Evolutionary conservation across 805 yeast species (phyloP), one percentile per base, ranked within the genome.

Genomic region (Zygosaccharomyces pseudorouxii): DNA sequence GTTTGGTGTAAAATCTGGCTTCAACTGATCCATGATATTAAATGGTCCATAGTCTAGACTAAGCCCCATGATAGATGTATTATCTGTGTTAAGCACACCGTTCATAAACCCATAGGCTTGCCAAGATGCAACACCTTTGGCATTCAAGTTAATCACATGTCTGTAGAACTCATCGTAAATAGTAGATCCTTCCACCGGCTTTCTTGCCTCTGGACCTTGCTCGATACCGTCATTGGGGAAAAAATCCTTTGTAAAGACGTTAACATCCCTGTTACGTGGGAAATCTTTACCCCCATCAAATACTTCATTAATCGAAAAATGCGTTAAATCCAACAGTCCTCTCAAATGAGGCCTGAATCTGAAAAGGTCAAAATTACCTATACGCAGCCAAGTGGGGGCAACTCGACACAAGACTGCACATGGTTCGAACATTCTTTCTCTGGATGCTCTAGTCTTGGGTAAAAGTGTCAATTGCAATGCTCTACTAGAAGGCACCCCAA

Each of bases 41-140:
- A 87, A 93, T 0, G 99, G 98, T 2, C 98, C 99, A 66, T 84
- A 93, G 67, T 92, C 99, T 67, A 93, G 78, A 0, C 96, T 79
- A 9, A 89, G 71, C 0, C 99, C 99, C 38, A 84, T 60, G n/a
- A 92, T 75, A 0, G 96, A 87, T 0, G 97, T 88, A 62, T 92
- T 92, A 62, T 92, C 99, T 0, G 98, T 90, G 64, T 92, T 92
- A 48, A 93, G 71, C 4, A 93, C 98, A 11, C 99, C 99, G 60
- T 92, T 93, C 56, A 90, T 66, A 59, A 92, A 90, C 2, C 97
- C 98, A 67, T 89, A 92, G 0, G 85, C 77, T 63, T 92, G 97
- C 88, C 96, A 88, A 55, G 77, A 73, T 2, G 95, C 96, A 1
- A 86, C 83, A 14, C 86, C 77, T 42, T 71, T 65, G 0, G 97